These are phyloP conservation scores for Podosphaera fusca DNA, from an alignment of 2,329 filamentous ascomycete genomes.

Conservation along the genomic window DNA sequence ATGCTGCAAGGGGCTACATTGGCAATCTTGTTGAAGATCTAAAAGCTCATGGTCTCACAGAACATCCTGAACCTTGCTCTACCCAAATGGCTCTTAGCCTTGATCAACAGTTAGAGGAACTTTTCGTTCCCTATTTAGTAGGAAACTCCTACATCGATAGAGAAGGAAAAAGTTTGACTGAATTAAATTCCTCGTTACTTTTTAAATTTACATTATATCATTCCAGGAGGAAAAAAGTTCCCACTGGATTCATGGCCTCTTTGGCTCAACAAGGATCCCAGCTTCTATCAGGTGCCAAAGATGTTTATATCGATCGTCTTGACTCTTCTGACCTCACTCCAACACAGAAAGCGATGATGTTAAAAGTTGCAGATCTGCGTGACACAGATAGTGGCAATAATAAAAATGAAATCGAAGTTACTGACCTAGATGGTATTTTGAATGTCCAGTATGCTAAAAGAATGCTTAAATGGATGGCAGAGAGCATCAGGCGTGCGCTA, in stretches of 20 bases:
- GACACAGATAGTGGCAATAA: slow-evolving; percentile 51
- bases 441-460: slow-evolving; percentile 78
- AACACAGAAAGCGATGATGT: slow-evolving; percentile 75
- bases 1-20: slow-evolving; percentile 79
- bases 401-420: slow-evolving; percentile 72
- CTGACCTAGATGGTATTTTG: slow-evolving; percentile 68
- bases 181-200: slow-evolving; percentile 70
- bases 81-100: slow-evolving; percentile 59
- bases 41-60: slow-evolving; percentile 81
- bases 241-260: slow-evolving; percentile 79
- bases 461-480: slow-evolving; percentile 94
- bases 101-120: slow-evolving; percentile 52
- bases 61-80: slow-evolving; percentile 79
- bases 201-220: slow-evolving; percentile 98
- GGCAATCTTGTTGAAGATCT: slow-evolving; percentile 72
- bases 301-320: slow-evolving; percentile 72
- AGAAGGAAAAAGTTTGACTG: slow-evolving; percentile 47
- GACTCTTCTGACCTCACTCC: slow-evolving; percentile 73
- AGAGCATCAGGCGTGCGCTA: slow-evolving; percentile 73
- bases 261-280: slow-evolving; percentile 78
- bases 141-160: slow-evolving; percentile 49
- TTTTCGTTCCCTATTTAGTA: slow-evolving; percentile 49
- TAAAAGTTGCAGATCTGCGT: slow-evolving; percentile 63
- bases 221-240: slow-evolving; percentile 63
- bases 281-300: slow-evolving; percentile 65